phyloP scores from a whole-genome alignment of 1,284 basidiomycete genomes.

The Chondrostereum purpureum region DNA sequence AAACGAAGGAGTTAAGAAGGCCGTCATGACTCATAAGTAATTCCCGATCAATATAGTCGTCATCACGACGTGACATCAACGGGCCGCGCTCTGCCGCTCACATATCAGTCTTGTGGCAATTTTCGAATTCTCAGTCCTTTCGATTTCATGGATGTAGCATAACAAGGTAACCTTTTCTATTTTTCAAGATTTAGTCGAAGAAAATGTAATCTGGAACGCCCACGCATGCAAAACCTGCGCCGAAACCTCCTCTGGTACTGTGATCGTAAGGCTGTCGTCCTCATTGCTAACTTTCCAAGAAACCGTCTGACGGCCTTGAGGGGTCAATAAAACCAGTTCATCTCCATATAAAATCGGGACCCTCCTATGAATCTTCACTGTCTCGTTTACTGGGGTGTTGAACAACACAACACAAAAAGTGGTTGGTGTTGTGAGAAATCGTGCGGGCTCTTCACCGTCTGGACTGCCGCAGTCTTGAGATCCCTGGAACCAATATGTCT shows the following conservation, averaged over 20 bases:
- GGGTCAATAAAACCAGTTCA: background rate
- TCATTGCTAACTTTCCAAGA: background rate
- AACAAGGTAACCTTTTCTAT: no score
- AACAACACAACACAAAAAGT: constrained; percentile 50
- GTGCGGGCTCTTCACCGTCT: constrained; percentile 27
- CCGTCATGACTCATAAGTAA: no score
- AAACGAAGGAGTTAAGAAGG: no score
- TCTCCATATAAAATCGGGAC: no score
- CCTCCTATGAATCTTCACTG: constrained; percentile 29
- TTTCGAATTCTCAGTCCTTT: no score
- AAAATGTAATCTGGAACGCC: no score
- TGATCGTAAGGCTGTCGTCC: background rate
- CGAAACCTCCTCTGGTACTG: background rate
- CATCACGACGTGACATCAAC: no score
- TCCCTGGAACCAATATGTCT: constrained; percentile 37
- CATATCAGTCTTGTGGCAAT: no score
- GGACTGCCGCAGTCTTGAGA: constrained; percentile 27
- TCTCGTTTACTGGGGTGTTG: constrained; percentile 25
- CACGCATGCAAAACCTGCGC: background rate
- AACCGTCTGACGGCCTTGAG: background rate
- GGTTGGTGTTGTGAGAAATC: constrained; percentile 42
- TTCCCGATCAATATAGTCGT: no score
- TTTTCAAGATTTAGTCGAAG: no score
- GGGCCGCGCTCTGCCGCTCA: no score
- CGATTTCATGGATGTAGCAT: no score